phyloP scores from a whole-genome alignment of 441 rosid species.

The Omphalea diandra region DNA sequence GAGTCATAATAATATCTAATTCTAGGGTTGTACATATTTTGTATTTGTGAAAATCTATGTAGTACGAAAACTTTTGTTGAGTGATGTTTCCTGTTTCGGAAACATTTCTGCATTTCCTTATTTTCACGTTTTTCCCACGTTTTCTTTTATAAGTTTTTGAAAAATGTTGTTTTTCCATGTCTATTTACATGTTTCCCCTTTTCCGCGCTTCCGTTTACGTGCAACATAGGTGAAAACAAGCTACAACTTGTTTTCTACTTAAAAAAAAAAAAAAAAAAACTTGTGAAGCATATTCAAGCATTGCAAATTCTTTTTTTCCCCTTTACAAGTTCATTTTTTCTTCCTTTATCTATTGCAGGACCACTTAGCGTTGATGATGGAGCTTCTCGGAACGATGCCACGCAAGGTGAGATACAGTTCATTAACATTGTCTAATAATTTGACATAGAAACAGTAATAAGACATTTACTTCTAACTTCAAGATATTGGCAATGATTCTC shows the following conservation, averaged over 20 bases:
- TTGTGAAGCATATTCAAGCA: background rate
- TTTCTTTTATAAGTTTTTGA: too few relatives aligned
- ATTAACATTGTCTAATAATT: background rate
- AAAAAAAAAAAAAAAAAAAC: too few relatives aligned
- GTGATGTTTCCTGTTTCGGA: too few relatives aligned
- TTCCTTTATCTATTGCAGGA: conserved; percentile 40
- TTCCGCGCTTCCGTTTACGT: too few relatives aligned
- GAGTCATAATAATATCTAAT: background rate
- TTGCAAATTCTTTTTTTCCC: background rate
- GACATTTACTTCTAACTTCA: conserved; percentile 9
- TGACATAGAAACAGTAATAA: conserved; percentile 4
- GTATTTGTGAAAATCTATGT: background rate
- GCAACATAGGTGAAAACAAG: background rate
- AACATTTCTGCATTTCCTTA: too few relatives aligned
- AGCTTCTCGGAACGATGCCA: conserved; percentile 77
- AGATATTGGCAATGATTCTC: conserved; percentile 19
- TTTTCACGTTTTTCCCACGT: too few relatives aligned
- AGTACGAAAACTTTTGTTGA: too few relatives aligned
- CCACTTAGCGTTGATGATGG: conserved; percentile 81
- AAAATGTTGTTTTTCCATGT: too few relatives aligned
- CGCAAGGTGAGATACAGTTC: conserved; percentile 55
- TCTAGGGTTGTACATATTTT: background rate
- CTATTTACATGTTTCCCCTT: too few relatives aligned
- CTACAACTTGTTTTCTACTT: background rate
- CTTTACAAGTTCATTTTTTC: conserved; percentile 1